Percentiles rank a stretch among this genome's conserved stretches.
Evolutionary conservation across 768 basidiomycete genomes (phyloP).

Genomic region (Kwoniella botswanensis): DNA sequence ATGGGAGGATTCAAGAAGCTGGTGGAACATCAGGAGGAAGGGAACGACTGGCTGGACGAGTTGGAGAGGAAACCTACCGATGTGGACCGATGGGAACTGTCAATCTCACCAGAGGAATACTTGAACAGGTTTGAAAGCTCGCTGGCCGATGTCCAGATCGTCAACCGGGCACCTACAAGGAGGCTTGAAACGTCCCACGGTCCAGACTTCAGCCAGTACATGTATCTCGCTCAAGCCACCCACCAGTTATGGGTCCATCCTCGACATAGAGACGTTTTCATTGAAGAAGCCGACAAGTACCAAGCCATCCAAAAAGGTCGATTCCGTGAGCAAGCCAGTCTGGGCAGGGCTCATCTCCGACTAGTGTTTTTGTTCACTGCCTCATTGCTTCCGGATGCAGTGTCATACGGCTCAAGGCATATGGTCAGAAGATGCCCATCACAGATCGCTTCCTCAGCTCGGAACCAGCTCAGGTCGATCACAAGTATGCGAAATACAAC

Average conservation of each 20-base stretch:
- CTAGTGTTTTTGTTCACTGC: constrained; percentile 29
- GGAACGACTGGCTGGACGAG: not conserved
- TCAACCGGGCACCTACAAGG: not conserved
- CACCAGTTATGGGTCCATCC: constrained; percentile 31
- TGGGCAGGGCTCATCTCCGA: constrained; percentile 20
- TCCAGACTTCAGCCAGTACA: constrained; percentile 15
- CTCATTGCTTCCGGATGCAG: constrained; percentile 18
- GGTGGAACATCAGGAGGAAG: not conserved
- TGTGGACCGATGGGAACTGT: constrained; percentile 31
- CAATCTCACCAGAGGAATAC: constrained; percentile 22
- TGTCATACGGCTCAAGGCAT: constrained; percentile 28
- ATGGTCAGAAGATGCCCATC: constrained; percentile 35
- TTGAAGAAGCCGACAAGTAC: constrained; percentile 12
- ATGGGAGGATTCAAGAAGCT: not conserved
- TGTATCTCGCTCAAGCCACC: constrained; percentile 18
- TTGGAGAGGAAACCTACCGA: constrained; percentile 10
- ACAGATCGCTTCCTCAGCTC: constrained; percentile 1
- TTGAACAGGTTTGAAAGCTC: constrained; percentile 12
- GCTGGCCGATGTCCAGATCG: constrained; percentile 21
- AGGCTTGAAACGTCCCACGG: not conserved
- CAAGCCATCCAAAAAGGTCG: constrained; percentile 20
- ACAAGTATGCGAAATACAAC: no score
- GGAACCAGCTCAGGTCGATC: constrained; percentile 28
- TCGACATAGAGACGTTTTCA: constrained; percentile 17
- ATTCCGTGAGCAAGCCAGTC: constrained; percentile 17